Percentiles rank a stretch among this genome's conserved stretches.
phyloP scores from a whole-genome alignment of 345 rosid species.

The Citrus glauca region DNA sequence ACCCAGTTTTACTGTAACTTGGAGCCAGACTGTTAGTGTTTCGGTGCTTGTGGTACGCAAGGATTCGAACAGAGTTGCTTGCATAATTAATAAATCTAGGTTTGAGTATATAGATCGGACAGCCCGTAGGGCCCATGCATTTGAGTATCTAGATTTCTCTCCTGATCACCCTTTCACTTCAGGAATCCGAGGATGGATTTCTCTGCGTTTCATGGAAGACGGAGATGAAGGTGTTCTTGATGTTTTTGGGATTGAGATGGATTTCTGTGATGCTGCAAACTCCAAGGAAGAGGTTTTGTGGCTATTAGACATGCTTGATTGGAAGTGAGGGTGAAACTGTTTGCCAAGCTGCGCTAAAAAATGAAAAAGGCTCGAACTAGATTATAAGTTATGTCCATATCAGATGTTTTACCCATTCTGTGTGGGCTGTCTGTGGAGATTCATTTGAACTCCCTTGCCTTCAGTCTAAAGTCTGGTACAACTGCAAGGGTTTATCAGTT shows the following conservation, averaged over 20 bases:
- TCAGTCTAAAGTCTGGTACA: not conserved
- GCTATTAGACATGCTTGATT: conserved; percentile 90
- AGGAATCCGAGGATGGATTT: conserved; percentile 79
- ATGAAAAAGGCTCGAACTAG: not conserved
- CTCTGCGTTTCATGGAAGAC: conserved; percentile 71
- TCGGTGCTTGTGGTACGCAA: conserved; percentile 74
- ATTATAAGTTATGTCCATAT: not conserved
- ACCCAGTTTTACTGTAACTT: conserved; percentile 58
- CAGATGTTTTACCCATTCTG: not conserved
- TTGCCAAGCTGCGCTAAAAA: not conserved
- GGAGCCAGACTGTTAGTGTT: conserved; percentile 51
- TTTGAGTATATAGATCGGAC: conserved; percentile 77
- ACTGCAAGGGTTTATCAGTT: not conserved
- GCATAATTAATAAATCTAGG: conserved; percentile 55
- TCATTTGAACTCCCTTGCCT: not conserved
- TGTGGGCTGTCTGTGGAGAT: conserved; percentile 5
- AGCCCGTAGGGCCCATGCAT: conserved; percentile 67
- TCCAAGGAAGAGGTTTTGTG: conserved; percentile 86
- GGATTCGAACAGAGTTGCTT: conserved; percentile 67
- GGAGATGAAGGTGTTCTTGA: conserved; percentile 52
- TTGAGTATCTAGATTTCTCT: conserved; percentile 76
- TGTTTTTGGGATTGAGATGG: conserved; percentile 86
- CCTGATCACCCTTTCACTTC: conserved; percentile 76
- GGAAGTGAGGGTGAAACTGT: conserved; percentile 57
- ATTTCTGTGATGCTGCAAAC: conserved; percentile 77